Conservation (phyloP, 169 alveolate genomes). For the Cystoisospora suis region DNA sequence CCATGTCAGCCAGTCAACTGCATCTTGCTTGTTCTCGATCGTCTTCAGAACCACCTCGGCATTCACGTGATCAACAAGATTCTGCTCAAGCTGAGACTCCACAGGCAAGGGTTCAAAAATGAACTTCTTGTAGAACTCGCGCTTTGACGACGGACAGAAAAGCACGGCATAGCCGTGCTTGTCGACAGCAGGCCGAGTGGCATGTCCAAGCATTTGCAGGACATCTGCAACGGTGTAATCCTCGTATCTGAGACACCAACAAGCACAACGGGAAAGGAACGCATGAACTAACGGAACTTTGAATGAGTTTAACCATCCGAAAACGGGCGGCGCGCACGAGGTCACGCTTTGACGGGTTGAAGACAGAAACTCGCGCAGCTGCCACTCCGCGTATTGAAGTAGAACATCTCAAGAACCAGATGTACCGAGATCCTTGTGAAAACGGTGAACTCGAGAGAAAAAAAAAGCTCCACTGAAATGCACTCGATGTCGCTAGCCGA, state of each 20-base stretch:
- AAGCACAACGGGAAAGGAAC: background rate
- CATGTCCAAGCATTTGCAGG: conserved; percentile 91
- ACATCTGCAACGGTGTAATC: conserved; percentile 95
- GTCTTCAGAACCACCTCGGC: conserved; percentile 97
- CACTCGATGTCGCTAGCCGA: too few species aligned
- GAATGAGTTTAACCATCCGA: background rate
- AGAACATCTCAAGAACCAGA: too few species aligned
- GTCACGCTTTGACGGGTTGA: background rate
- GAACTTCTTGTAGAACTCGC: conserved; percentile 95
- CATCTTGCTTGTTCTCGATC: conserved; percentile 95
- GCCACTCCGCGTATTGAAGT: background rate
- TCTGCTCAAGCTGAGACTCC: conserved; percentile 94
- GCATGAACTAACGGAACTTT: background rate
- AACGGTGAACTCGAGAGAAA: too few species aligned
- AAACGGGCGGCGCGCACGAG: background rate
- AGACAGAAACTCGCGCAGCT: background rate
- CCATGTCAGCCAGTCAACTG: conserved; percentile 99
- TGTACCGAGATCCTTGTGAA: too few species aligned
- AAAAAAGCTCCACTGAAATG: too few species aligned
- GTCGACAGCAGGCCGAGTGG: conserved; percentile 75
- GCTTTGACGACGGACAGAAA: conserved; percentile 91
- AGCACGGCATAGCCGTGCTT: conserved; percentile 70
- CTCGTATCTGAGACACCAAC: conserved; percentile 79
- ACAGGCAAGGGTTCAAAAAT: conserved; percentile 97
- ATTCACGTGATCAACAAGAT: conserved; percentile 93